Percentiles rank a stretch among this genome's conserved stretches.
Evolutionary conservation across 805 yeast genomes (phyloP).

Genomic region (Ogataea pini): DNA sequence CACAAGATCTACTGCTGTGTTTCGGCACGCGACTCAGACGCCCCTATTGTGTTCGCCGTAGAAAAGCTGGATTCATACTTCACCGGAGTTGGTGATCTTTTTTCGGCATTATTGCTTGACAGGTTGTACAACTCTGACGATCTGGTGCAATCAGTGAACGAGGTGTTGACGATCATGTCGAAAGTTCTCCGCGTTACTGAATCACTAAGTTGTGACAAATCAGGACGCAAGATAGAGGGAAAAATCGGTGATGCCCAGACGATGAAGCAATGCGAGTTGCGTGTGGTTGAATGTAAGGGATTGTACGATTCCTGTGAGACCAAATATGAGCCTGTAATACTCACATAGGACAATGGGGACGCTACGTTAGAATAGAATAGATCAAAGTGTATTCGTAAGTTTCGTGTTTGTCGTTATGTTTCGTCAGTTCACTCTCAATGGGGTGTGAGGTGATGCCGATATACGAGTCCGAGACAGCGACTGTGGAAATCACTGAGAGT

Average conservation of each 20-base stretch:
- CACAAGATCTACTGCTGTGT: slow-evolving; percentile 45
- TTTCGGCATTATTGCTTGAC: slow-evolving; percentile 76
- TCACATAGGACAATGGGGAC: too few relatives aligned
- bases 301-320: slow-evolving; percentile 21
- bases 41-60: slow-evolving; percentile 44
- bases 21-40: slow-evolving; percentile 34
- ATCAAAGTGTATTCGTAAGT: too few relatives aligned
- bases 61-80: slow-evolving; percentile 76
- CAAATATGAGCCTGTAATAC: slow-evolving; percentile 10
- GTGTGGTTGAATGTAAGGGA: slow-evolving; percentile 61
- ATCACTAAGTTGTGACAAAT: slow-evolving; percentile 35
- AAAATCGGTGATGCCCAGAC: slow-evolving; percentile 56
- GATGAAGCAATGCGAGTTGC: slow-evolving; percentile 74
- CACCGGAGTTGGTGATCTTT: slow-evolving; percentile 94
- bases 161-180: slow-evolving; percentile 58
- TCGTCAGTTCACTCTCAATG: too few relatives aligned
- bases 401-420: too few relatives aligned
- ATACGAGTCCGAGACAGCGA: background rate
- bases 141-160: slow-evolving; percentile 44
- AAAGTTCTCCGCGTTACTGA: slow-evolving; percentile 52
- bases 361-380: too few relatives aligned
- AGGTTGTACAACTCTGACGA: slow-evolving; percentile 42
- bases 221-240: slow-evolving; percentile 44
- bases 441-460: too few relatives aligned
- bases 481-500: background rate